Base-by-base conservation (phyloP, 1,284 basidiomycete species). In the Moniliophthora roreri region DNA sequence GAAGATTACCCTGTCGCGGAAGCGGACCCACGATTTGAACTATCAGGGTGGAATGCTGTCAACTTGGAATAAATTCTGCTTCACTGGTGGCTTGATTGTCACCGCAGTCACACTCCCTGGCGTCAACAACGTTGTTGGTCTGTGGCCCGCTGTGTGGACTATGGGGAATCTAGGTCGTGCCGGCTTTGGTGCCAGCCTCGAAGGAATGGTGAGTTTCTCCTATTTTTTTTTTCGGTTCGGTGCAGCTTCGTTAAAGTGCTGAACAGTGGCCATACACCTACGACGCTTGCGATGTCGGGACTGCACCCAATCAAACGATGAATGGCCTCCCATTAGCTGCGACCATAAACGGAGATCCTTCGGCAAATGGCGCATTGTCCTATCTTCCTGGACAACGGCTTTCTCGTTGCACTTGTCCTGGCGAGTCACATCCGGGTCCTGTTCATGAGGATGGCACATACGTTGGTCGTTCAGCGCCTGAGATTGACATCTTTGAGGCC, bases 41-140 rank as follows among this genome's bases (percentile, higher is more conserved):
- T 57, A 39, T n/a, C 77, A 85, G 57, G 83, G 89, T 23, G 89
- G 84, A 0, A 76, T 86, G 76, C 71, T 92, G 63, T 74, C 84
- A 23, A 80, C 80, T 9, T 93, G 92, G 92, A 94, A 94, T 69
- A 93, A 97, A 69, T 91, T 98, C 63, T 98, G 95, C 71, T 98
- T 98, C 72, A 94, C 90, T 1, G 92, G 93, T 34, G 91, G 91
- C 20, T 73, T 91, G 54, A 71, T 93, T 44, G 81, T 87, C 62
- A 79, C 81, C 4, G 78, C 80, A 5, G 84, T 95, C n/a, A 81
- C 80, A n/a, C 73, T 98, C 7, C 95, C 96, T 0, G 96, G 95
- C 0, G 71, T 72, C 15, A 84, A 80, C 62, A 77, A 79, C 53
- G 63, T 79, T 36, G 65, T 71, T 48, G 83, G 82, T 2, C 70